Evolutionary conservation across 768 basidiomycete genomes (phyloP).

Genomic region (Strobilomyces confusus): DNA sequence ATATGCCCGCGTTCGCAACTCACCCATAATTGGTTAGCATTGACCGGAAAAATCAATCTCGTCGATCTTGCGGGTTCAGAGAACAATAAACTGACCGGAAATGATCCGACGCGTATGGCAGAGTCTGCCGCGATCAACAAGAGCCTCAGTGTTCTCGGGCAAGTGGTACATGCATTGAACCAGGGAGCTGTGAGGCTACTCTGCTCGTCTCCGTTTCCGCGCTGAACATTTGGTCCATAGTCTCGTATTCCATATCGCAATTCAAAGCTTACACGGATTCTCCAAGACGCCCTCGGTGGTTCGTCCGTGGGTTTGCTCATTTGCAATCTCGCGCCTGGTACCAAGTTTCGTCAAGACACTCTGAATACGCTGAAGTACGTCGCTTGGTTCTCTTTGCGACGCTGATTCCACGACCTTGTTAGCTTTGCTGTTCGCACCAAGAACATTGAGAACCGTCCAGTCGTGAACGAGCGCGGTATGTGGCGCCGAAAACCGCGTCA

Average conservation of each 20-base stretch:
- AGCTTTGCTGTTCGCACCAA: constrained; percentile 83
- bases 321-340: constrained; percentile 82
- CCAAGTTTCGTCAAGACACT: constrained; percentile 81
- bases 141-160: constrained; percentile 79
- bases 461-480: constrained; percentile 72
- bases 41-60: constrained; percentile 76
- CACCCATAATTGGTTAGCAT: constrained; percentile 36
- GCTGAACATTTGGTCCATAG: constrained; percentile 32
- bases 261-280: constrained; percentile 81
- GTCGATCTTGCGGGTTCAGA: constrained; percentile 91
- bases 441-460: constrained; percentile 80
- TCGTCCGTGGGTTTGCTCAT: constrained; percentile 75
- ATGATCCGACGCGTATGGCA: constrained; percentile 81
- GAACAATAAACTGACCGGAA: constrained; percentile 89
- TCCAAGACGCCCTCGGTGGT: constrained; percentile 89
- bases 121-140: constrained; percentile 91
- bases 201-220: neutral
- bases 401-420: constrained; percentile 9
- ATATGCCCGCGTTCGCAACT: neutral
- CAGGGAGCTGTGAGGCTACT: constrained; percentile 50
- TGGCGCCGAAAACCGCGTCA: neutral
- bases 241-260: constrained; percentile 85
- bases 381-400: neutral
- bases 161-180: constrained; percentile 84
- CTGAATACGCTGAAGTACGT: constrained; percentile 84